Evolutionary conservation across 192 early-diverging fungal species (phyloP).

Genomic region (Pilaira anomala): DNA sequence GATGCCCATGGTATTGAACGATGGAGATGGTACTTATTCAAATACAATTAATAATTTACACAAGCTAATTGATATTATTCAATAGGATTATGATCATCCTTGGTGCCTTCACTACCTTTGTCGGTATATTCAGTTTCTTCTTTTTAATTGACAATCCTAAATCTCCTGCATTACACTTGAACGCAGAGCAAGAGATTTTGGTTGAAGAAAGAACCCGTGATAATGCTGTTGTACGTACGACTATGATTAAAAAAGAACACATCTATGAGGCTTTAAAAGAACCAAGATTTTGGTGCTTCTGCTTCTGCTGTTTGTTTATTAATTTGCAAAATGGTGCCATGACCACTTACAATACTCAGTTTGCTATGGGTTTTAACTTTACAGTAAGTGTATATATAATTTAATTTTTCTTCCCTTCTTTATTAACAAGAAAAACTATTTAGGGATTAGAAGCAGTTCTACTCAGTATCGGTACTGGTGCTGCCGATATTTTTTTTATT

Average conservation of each 20-base stretch:
- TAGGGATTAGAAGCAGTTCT: conserved; percentile 24
- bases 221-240: conserved; percentile 26
- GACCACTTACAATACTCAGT: conserved; percentile 26
- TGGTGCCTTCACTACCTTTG: conserved; percentile 11
- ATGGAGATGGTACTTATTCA: conserved; percentile 29
- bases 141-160: conserved; percentile 35
- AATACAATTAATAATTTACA: not conserved
- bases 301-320: conserved; percentile 4
- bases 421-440: not conserved
- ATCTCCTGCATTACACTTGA: conserved; percentile 16
- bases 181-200: conserved; percentile 26
- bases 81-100: conserved; percentile 34
- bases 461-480: conserved; percentile 18
- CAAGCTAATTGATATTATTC: not conserved
- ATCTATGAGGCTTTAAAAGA: conserved; percentile 27
- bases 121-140: conserved; percentile 29
- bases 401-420: not conserved
- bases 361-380: conserved; percentile 23
- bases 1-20: not conserved
- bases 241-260: conserved; percentile 20
- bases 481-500: conserved; percentile 21
- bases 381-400: conserved; percentile 16
- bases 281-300: conserved; percentile 24
- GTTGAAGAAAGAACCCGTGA: conserved; percentile 31
- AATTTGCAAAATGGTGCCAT: conserved; percentile 35